Conservation (phyloP, 768 basidiomycete genomes). For the Wakefieldia striispora region DNA sequence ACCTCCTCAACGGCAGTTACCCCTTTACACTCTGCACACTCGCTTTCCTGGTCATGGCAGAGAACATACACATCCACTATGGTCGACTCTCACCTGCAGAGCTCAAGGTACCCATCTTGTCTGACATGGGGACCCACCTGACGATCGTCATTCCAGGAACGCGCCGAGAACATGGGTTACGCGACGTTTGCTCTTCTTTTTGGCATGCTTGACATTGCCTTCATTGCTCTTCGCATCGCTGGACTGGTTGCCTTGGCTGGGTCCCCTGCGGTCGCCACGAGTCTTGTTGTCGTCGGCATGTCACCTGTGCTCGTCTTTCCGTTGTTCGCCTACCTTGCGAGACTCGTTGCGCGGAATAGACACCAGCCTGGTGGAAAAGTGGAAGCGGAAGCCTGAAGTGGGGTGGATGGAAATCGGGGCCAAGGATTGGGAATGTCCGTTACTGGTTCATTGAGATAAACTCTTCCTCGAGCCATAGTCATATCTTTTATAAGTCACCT, state of each 20-base stretch:
- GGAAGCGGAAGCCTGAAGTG: too few relatives aligned
- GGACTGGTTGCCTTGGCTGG: slow-evolving; percentile 10
- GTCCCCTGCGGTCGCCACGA: slow-evolving; percentile 7
- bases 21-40: slow-evolving; percentile 13
- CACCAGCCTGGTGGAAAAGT: too few relatives aligned
- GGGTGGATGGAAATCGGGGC: too few relatives aligned
- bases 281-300: slow-evolving; percentile 11
- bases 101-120: too few relatives aligned
- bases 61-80: slow-evolving; percentile 17
- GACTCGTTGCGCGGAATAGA: too few relatives aligned
- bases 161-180: slow-evolving; percentile 8
- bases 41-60: slow-evolving; percentile 18
- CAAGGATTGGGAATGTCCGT: too few relatives aligned
- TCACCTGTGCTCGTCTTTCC: not conserved
- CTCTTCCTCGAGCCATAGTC: too few relatives aligned
- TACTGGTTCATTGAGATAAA: too few relatives aligned
- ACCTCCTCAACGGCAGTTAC: slow-evolving; percentile 5
- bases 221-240: slow-evolving; percentile 14
- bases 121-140: too few relatives aligned
- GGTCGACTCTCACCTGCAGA: slow-evolving; percentile 18
- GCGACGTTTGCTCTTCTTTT: slow-evolving; percentile 15
- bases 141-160: not conserved
- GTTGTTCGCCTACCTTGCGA: too few relatives aligned
- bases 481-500: too few relatives aligned
- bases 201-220: slow-evolving; percentile 19